phyloP scores from a whole-genome alignment of 352 stramenopile genomes.

The Phytophthora tubulina region DNA sequence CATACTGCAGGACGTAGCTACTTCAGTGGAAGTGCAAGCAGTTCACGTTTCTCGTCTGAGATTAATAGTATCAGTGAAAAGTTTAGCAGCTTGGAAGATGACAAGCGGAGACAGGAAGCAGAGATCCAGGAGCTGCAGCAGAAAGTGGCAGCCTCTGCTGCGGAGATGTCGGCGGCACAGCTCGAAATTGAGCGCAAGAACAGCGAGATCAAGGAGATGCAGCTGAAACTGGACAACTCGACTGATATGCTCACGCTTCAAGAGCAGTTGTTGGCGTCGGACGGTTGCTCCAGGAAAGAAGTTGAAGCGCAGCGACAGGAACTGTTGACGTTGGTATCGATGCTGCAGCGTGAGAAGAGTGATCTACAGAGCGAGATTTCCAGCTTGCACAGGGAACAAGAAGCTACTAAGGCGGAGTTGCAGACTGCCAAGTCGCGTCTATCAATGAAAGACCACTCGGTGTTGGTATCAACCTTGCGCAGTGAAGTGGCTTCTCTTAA shows the following conservation, averaged over 20 bases:
- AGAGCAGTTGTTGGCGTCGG: conserved; percentile 64
- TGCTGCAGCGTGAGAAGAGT: conserved; percentile 56
- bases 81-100: conserved; percentile 42
- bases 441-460: conserved; percentile 56
- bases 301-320: conserved; percentile 58
- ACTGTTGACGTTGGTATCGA: conserved; percentile 48
- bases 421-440: conserved; percentile 51
- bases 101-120: conserved; percentile 42
- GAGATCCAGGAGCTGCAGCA: conserved; percentile 48
- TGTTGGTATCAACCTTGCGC: conserved; percentile 71
- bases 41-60: conserved; percentile 40
- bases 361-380: conserved; percentile 39
- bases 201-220: conserved; percentile 58
- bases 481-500: conserved; percentile 70
- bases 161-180: conserved; percentile 38
- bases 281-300: conserved; percentile 53
- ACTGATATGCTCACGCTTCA: conserved; percentile 47
- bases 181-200: conserved; percentile 59
- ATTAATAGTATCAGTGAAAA: conserved; percentile 45
- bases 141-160: conserved; percentile 38
- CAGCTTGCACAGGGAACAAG: conserved; percentile 39
- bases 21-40: conserved; percentile 13
- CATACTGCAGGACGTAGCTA: conserved; percentile 5
- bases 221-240: conserved; percentile 59
- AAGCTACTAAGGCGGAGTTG: conserved; percentile 42